Evolutionary conservation across 768 basidiomycete genomes (phyloP).

Genomic region (Daedalea quercina): DNA sequence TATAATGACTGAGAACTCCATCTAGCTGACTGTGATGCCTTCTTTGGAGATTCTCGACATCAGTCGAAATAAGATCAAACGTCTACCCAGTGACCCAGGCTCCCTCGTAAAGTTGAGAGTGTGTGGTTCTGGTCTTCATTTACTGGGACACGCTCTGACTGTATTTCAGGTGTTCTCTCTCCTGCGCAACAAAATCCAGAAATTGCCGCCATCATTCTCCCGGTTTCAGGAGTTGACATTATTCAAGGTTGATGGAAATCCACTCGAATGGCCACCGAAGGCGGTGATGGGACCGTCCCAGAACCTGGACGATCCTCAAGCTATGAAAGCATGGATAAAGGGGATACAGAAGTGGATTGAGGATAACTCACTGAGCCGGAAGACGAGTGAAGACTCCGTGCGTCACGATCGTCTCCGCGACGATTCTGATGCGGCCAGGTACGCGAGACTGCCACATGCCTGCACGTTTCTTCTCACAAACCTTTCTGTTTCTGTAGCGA

Average conservation of each 20-base stretch:
- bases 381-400: conserved; percentile 43
- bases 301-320: conserved; percentile 38
- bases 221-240: conserved; percentile 70
- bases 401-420: conserved; percentile 2
- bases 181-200: conserved; percentile 75
- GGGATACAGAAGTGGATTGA: conserved; percentile 74
- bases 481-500: conserved; percentile 2
- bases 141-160: background rate
- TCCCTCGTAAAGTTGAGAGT: conserved; percentile 72
- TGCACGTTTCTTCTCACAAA: background rate
- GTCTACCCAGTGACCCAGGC: conserved; percentile 75
- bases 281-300: conserved; percentile 39
- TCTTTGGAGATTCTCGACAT: conserved; percentile 92
- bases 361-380: conserved; percentile 32
- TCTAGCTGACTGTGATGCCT: conserved; percentile 74
- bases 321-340: conserved; percentile 67
- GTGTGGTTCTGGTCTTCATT: conserved; percentile 14
- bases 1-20: background rate
- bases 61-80: conserved; percentile 84
- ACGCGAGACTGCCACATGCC: background rate
- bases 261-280: conserved; percentile 87
- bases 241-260: conserved; percentile 86
- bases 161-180: conserved; percentile 70
- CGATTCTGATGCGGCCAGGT: background rate
- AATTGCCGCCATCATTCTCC: conserved; percentile 72